phyloP scores from a whole-genome alignment of 805 yeast genomes.

The Cyberlindnera mississippiensis region DNA sequence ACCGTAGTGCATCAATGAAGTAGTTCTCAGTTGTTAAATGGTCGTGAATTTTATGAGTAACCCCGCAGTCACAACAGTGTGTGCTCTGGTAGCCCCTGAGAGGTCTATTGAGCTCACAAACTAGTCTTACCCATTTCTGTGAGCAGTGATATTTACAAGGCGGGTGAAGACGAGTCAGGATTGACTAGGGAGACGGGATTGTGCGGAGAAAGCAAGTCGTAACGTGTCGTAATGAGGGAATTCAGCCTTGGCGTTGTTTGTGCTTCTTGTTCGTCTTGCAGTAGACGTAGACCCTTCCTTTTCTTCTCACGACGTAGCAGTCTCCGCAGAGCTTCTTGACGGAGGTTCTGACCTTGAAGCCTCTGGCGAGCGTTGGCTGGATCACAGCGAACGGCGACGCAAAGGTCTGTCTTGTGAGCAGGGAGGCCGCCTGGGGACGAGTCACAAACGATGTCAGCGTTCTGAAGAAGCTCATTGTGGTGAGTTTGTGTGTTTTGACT shows the following conservation, averaged over 20 bases:
- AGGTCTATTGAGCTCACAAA: too few species aligned
- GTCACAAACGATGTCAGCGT: conserved; percentile 15
- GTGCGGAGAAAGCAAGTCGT: neutral
- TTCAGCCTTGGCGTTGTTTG: conserved; percentile 84
- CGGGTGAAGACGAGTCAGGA: neutral
- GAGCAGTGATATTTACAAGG: neutral
- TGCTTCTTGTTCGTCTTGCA: conserved; percentile 93
- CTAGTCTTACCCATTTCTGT: too few species aligned
- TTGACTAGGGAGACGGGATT: too few species aligned
- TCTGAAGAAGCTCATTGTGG: conserved; percentile 19
- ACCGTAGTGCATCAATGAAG: too few species aligned
- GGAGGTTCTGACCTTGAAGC: conserved; percentile 88
- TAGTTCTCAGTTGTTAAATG: neutral
- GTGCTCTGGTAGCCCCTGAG: too few species aligned
- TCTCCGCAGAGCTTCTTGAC: conserved; percentile 91
- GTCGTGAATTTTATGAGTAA: neutral
- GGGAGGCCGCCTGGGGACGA: conserved; percentile 19
- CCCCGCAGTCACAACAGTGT: too few species aligned
- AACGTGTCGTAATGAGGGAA: neutral
- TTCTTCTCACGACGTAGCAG: conserved; percentile 86
- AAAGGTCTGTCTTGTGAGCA: conserved; percentile 15
- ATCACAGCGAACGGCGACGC: conserved; percentile 20
- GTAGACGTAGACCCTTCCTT: conserved; percentile 89
- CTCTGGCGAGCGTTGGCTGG: conserved; percentile 43
- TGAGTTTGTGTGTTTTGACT: neutral